Evolutionary conservation across 2,329 filamentous ascomycete species (phyloP), one percentile per base, ranked within the genome.

Genomic region (Neopestalotiopsis sp.): DNA sequence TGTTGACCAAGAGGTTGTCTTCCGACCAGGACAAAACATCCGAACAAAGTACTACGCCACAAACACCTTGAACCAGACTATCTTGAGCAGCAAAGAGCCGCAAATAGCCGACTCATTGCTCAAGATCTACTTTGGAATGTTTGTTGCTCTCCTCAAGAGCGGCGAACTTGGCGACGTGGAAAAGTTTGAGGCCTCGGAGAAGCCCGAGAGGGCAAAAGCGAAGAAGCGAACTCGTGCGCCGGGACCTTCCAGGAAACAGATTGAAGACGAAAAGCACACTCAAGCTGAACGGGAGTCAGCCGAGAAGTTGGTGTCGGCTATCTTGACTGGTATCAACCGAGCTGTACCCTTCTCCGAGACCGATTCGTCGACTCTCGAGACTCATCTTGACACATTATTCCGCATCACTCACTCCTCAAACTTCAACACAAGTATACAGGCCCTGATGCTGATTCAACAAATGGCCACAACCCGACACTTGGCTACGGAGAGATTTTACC

Each of bases 361-460:
- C 1, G 93, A 96, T 76, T 90, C 93, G 74, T 89, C 90, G 58
- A 90, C 89, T 30, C 89, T 98, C 72, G 93, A 97, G 76, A 90
- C 91, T 69, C 95, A 99, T 77, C 89, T 99, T 68, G 92, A 98
- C 78, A 98, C 95, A 3, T 87, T 99, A 32, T 99, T 98, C 87
- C 91, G 90, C 75, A 96, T 99, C 75, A 97, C 96, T 0, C 96
- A 99, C 81, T 98, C 95, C 0, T 94, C 95, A 68, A 99, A 99
- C 81, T 98, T 99, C 87, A 99, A 98, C 82, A 99, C 96, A 0
- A 96, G 94, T 78, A 94, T 99, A 49, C 96, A 99, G 81, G 95
- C 96, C 42, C 88, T 99, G 72, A 92, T 97, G 83, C 85, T 99
- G 62, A 97, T 99, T 73, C 96, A 98, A 78, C 96, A 98, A 79